Base-by-base conservation (phyloP, 257 asterid species). In the Lycium barbarum region DNA sequence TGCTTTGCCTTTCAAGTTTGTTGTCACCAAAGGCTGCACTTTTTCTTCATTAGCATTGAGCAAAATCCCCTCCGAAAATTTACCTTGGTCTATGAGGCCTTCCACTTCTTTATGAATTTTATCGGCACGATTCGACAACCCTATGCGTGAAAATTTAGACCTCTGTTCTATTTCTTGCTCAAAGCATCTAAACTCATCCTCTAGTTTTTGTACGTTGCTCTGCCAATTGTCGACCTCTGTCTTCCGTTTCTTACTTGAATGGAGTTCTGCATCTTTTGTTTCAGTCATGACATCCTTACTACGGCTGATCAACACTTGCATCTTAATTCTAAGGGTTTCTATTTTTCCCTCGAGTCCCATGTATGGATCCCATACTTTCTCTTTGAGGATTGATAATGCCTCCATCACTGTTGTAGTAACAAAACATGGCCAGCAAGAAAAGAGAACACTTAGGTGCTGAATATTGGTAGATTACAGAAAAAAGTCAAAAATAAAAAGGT, bases 51-150 rank as follows among this genome's bases (percentile, higher is more conserved):
- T 1, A 0, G 47, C 6, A 20, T 20, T 9, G 26, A n/a, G 43
- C 38, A 47, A 20, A 11, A 0, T 20, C 33, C 61, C 81, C 22
- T 49, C 20, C 12, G 61, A 47, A 73, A 73, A 73, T 47, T 73
- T 73, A 73, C 81, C 81, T 73, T 73, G 81, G 18, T 73, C 59
- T 49, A 73, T 40, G 61, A 73, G 81, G 10, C 47, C 0, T 73
- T 73, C 81, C 81, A 20, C 43, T 17, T 73, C 61, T 20, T 73
- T 7, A 47, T 20, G 59, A 20, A 73, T n/a, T 47, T 6, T 73
- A 47, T 73, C 81, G 20, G 81, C 20, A 47, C 6, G 40, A 20
- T 73, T 47, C 47, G 59, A 73, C 59, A 73, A 47, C 9, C 40
- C 40, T 6, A 73, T 47, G 1, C 43, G 20, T 61, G 20, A 74